Conservation (phyloP, 148 eudicot species). For the Fagopyrum homotropicum region DNA sequence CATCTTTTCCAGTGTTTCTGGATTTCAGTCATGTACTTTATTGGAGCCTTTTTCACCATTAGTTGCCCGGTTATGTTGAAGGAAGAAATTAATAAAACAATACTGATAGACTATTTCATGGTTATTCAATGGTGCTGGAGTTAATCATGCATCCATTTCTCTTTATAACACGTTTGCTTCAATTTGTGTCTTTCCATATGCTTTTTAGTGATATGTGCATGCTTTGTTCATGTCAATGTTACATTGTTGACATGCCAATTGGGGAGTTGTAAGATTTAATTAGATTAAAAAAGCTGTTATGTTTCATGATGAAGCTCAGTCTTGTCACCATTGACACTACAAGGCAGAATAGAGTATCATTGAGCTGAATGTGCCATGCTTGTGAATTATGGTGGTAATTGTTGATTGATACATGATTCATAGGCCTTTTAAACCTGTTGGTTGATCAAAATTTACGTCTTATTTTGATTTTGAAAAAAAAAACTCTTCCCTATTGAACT, state of each 20-base stretch:
- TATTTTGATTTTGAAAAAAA: neutral
- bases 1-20: neutral
- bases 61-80: neutral
- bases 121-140: neutral
- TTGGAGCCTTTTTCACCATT: neutral
- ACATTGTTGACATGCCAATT: neutral
- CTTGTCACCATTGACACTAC: neutral
- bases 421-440: neutral
- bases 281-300: neutral
- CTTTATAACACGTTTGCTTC: neutral
- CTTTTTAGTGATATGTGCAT: neutral
- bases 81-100: neutral
- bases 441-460: neutral
- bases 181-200: neutral
- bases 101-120: neutral
- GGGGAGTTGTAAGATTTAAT: neutral
- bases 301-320: neutral
- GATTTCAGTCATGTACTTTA: neutral
- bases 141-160: neutral
- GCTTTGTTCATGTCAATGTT: neutral
- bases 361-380: neutral
- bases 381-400: neutral
- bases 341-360: neutral
- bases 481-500: neutral
- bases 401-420: neutral